Conservation (phyloP, 2,329 filamentous ascomycete species). For the Colletotrichum shisoi region DNA sequence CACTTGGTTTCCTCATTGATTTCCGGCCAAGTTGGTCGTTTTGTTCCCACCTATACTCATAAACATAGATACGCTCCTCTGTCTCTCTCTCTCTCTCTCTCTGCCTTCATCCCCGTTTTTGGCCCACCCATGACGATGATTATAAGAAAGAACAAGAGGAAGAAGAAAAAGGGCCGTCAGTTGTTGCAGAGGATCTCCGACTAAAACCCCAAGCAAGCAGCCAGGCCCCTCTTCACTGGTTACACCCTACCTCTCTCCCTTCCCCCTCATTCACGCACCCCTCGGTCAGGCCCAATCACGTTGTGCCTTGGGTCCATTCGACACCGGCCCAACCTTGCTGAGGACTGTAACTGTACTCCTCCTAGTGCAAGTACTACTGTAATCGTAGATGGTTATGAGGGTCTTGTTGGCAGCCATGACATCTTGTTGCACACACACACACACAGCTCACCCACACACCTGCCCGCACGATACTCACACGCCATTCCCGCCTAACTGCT, state of each 20-base stretch:
- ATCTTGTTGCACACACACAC: conserved; percentile 18
- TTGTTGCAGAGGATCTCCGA: conserved; percentile 35
- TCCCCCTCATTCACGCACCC: not conserved
- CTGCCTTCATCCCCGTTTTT: no score
- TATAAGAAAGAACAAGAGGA: not conserved
- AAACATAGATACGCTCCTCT: no score
- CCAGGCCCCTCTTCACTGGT: conserved; percentile 24
- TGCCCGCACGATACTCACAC: not conserved
- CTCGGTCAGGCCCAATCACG: conserved; percentile 30
- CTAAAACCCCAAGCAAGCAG: conserved; percentile 20
- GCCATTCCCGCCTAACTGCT: not conserved
- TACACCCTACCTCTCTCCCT: conserved; percentile 16
- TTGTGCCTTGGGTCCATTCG: conserved; percentile 11
- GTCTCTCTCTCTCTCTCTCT: no score
- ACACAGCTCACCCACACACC: not conserved
- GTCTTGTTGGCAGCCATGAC: not conserved
- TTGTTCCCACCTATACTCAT: not conserved
- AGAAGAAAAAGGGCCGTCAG: not conserved
- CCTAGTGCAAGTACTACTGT: no score
- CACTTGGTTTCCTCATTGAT: not conserved
- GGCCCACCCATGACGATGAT: no score
- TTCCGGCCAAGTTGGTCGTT: not conserved
- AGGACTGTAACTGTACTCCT: conserved; percentile 15
- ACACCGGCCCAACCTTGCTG: conserved; percentile 22
- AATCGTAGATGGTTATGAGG: no score